These are phyloP conservation scores for Rhazya stricta DNA, from an alignment of 257 asterid species.

Conservation along the genomic window DNA sequence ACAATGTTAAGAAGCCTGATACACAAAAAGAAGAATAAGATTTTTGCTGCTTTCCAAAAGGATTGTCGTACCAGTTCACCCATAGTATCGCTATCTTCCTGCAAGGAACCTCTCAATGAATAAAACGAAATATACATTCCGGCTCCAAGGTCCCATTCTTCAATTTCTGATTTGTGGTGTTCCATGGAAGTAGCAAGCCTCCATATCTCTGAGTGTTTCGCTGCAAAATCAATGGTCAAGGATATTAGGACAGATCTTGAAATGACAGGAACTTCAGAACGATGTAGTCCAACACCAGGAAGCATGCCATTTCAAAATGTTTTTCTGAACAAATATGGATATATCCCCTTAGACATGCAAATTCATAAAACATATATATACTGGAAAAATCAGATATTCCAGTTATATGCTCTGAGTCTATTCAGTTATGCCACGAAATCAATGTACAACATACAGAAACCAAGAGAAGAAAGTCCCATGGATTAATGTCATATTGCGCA, in stretches of 20 bases:
- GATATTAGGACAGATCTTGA: neutral
- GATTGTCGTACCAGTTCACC: slow-evolving; percentile 49
- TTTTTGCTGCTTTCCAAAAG: slow-evolving; percentile 9
- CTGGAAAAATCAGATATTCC: neutral
- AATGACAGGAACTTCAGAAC: neutral
- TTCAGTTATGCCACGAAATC: neutral
- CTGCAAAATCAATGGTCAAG: slow-evolving; percentile 42
- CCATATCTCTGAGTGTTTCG: slow-evolving; percentile 76
- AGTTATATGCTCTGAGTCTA: neutral
- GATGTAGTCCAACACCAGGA: neutral
- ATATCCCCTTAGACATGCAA: neutral
- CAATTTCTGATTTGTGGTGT: slow-evolving; percentile 75
- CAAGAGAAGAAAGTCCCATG: neutral
- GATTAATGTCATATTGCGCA: neutral
- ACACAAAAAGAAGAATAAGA: slow-evolving; percentile 3
- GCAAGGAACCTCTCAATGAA: slow-evolving; percentile 54
- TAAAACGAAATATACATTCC: slow-evolving; percentile 81
- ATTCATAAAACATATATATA: neutral
- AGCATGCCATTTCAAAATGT: neutral
- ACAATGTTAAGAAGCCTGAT: slow-evolving; percentile 3
- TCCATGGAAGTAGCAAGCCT: slow-evolving; percentile 72
- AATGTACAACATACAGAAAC: neutral
- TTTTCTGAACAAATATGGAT: neutral
- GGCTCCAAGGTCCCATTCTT: slow-evolving; percentile 96
- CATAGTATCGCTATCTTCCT: slow-evolving; percentile 53